Evolutionary conservation across 108 stramenopile genomes (phyloP).

Genomic region (Skeletonema costatum): DNA sequence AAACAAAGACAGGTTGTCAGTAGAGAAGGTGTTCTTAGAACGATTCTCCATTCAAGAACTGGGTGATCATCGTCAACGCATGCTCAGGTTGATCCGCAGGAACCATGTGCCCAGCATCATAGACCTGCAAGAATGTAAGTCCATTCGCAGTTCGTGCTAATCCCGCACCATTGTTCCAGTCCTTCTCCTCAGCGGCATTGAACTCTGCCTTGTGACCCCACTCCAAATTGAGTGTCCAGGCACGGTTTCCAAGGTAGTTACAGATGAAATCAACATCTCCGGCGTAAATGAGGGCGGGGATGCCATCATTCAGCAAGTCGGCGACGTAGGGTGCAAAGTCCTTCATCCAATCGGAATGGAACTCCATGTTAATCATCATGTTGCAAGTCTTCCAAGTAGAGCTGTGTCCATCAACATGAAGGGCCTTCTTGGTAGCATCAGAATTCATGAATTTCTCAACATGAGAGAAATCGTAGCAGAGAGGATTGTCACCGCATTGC

Average conservation of each 20-base stretch:
- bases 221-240: slow-evolving; percentile 63
- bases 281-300: slow-evolving; percentile 93
- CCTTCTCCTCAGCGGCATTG: slow-evolving; percentile 74
- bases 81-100: slow-evolving; percentile 90
- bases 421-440: slow-evolving; percentile 75
- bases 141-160: slow-evolving; percentile 70
- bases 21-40: neutral
- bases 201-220: slow-evolving; percentile 89
- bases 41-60: slow-evolving; percentile 57
- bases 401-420: slow-evolving; percentile 69
- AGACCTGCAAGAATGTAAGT: slow-evolving; percentile 83
- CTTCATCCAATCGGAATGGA: slow-evolving; percentile 94
- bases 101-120: slow-evolving; percentile 92
- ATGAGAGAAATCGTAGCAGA: slow-evolving; percentile 95
- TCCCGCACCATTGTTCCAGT: slow-evolving; percentile 77
- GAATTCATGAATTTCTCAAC: slow-evolving; percentile 85
- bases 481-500: slow-evolving; percentile 71
- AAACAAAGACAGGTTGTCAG: neutral
- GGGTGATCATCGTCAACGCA: slow-evolving; percentile 84
- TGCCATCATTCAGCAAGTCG: slow-evolving; percentile 84
- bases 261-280: slow-evolving; percentile 98
- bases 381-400: slow-evolving; percentile 81
- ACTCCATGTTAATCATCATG: slow-evolving; percentile 88
- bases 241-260: slow-evolving; percentile 94
- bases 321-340: slow-evolving; percentile 78